Evolutionary conservation across 2,329 filamentous ascomycete genomes (phyloP).

Genomic region (Botrytis hyacinthi): DNA sequence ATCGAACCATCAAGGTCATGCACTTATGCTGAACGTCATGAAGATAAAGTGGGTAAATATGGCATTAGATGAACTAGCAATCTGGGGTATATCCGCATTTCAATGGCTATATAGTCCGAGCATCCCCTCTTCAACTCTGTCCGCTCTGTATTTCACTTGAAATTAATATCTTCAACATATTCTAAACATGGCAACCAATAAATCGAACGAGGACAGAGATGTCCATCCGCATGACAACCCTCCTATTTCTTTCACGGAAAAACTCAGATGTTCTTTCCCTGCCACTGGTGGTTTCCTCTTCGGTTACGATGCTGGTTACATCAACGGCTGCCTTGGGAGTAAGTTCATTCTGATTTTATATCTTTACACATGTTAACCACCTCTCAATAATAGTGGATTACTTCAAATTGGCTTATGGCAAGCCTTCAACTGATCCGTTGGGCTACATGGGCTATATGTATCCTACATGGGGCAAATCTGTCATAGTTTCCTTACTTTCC

Average conservation of each 20-base stretch:
- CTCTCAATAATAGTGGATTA: slow-evolving; percentile 14
- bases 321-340: slow-evolving; percentile 61
- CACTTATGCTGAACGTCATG: not conserved
- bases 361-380: not conserved
- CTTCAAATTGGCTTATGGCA: slow-evolving; percentile 14
- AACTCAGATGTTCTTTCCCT: slow-evolving; percentile 66
- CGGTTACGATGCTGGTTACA: slow-evolving; percentile 76
- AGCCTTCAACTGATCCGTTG: not conserved
- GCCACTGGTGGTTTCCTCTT: slow-evolving; percentile 58
- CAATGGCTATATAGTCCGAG: not conserved
- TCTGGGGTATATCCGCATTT: not conserved
- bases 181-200: not conserved
- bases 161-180: not conserved
- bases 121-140: no score
- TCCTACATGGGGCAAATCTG: slow-evolving; percentile 60
- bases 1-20: not conserved
- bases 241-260: slow-evolving; percentile 65
- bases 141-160: not conserved
- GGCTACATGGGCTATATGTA: slow-evolving; percentile 37
- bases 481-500: slow-evolving; percentile 69
- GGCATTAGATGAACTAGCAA: not conserved
- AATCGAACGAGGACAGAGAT: slow-evolving; percentile 30
- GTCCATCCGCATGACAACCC: slow-evolving; percentile 59
- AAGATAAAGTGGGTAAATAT: not conserved
- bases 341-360: slow-evolving; percentile 41